Conservation (phyloP, 2,329 filamentous ascomycete genomes). For the Herpotrichia juniperi region DNA sequence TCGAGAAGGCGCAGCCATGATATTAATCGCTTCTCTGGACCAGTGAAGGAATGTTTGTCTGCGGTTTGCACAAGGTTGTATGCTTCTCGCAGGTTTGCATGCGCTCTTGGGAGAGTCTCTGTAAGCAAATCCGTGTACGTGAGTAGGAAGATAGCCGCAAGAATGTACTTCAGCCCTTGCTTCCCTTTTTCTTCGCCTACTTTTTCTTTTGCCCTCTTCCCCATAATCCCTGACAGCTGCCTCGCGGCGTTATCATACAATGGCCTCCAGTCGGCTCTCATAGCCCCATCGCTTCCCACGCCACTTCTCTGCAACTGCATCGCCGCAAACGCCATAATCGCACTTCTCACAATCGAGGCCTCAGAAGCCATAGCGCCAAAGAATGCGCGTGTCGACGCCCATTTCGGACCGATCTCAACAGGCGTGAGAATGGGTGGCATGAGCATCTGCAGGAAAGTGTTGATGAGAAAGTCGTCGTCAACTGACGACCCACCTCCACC, state of each 20-base stretch:
- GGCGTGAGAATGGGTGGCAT: slow-evolving; percentile 61
- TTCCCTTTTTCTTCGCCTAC: slow-evolving; percentile 16
- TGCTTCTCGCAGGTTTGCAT: slow-evolving; percentile 57
- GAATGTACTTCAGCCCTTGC: slow-evolving; percentile 47
- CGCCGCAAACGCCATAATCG: slow-evolving; percentile 60
- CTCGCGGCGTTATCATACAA: slow-evolving; percentile 37
- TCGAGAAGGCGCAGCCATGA: slow-evolving; percentile 63
- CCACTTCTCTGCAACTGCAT: slow-evolving; percentile 47
- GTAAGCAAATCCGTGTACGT: slow-evolving; percentile 57
- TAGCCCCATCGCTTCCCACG: slow-evolving; percentile 37
- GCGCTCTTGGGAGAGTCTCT: slow-evolving; percentile 48
- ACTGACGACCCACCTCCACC: slow-evolving; percentile 17
- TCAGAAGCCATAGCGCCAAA: slow-evolving; percentile 56
- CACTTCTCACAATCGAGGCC: slow-evolving; percentile 55
- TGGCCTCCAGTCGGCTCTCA: slow-evolving; percentile 39
- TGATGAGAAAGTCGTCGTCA: slow-evolving; percentile 50
- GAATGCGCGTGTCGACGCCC: slow-evolving; percentile 57
- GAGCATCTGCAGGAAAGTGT: slow-evolving; percentile 57
- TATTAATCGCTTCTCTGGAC: slow-evolving; percentile 55
- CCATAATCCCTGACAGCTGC: slow-evolving; percentile 28
- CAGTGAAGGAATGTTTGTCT: slow-evolving; percentile 27
- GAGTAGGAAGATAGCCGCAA: slow-evolving; percentile 61
- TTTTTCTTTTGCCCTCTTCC: slow-evolving; percentile 16
- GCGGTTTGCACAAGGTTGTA: slow-evolving; percentile 53
- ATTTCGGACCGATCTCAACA: slow-evolving; percentile 60